Conservation (phyloP, 2,329 filamentous ascomycete species). For the Ophiostoma tasmaniense region DNA sequence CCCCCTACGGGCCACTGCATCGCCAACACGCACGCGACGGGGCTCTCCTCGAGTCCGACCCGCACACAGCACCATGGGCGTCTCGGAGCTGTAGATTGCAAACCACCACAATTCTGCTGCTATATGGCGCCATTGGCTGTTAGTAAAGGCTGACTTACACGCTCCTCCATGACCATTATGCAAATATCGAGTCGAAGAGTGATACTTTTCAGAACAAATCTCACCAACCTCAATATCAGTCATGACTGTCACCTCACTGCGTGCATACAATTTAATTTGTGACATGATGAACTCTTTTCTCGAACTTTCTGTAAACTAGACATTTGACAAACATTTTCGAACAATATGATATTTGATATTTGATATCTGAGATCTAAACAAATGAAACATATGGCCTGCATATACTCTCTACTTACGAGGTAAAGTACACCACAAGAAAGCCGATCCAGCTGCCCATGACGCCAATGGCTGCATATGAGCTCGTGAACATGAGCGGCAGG, state of each 20-base stretch:
- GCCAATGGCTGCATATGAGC: conserved; percentile 87
- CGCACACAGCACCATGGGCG: not conserved
- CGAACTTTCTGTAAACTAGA: too few relatives aligned
- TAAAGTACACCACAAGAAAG: conserved; percentile 86
- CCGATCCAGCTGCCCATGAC: conserved; percentile 93
- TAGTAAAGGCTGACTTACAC: not conserved
- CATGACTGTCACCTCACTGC: not conserved
- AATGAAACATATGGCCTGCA: not conserved
- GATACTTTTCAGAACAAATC: not conserved
- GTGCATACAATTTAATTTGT: not conserved
- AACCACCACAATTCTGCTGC: not conserved
- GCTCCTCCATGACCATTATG: not conserved
- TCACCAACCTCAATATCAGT: not conserved
- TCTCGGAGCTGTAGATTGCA: not conserved
- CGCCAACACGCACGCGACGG: not conserved
- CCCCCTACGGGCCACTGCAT: conserved; percentile 14
- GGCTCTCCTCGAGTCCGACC: not conserved
- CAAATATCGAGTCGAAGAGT: not conserved
- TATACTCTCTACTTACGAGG: conserved; percentile 31
- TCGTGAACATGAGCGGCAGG: conserved; percentile 92
- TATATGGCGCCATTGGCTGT: too few relatives aligned
- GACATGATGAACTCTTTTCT: too few relatives aligned
- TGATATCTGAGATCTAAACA: not conserved
- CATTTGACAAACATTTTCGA: too few relatives aligned
- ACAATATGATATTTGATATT: not conserved